A percentile compares a stretch with the other conserved stretches of the same genome.
These are phyloP conservation scores for Leishmania mexicana DNA, from an alignment of 208 protist species.

Conservation along the genomic window DNA sequence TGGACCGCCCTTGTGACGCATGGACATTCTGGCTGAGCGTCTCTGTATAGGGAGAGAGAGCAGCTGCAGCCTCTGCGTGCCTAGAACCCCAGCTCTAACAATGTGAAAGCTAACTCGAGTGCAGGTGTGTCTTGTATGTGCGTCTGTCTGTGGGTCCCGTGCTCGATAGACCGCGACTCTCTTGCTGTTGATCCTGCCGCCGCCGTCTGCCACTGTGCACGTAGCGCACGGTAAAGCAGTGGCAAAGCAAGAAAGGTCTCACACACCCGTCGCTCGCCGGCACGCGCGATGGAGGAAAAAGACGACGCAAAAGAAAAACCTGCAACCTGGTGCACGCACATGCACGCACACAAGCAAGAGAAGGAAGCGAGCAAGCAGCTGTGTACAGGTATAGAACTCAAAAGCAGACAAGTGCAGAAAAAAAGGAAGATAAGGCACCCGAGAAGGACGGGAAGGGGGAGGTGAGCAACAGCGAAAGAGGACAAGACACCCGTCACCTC, in stretches of 20 bases:
- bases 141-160: background rate
- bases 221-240: background rate
- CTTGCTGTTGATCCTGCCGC: background rate
- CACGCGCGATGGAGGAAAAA: background rate
- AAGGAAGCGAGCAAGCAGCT: background rate
- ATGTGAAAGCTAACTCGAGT: background rate
- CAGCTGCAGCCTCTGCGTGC: background rate
- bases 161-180: background rate
- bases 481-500: background rate
- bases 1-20: slow-evolving; percentile 14
- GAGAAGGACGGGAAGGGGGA: background rate
- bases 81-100: background rate
- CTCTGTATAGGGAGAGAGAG: background rate
- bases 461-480: background rate
- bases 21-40: background rate
- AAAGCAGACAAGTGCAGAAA: background rate
- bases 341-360: background rate
- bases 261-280: background rate
- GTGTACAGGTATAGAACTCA: background rate
- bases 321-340: background rate
- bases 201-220: background rate
- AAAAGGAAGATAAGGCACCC: background rate
- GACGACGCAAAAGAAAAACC: background rate
- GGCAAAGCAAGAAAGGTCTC: background rate
- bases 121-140: background rate